Evolutionary conservation across 345 rosid genomes (phyloP).

Genomic region (Adansonia digitata): DNA sequence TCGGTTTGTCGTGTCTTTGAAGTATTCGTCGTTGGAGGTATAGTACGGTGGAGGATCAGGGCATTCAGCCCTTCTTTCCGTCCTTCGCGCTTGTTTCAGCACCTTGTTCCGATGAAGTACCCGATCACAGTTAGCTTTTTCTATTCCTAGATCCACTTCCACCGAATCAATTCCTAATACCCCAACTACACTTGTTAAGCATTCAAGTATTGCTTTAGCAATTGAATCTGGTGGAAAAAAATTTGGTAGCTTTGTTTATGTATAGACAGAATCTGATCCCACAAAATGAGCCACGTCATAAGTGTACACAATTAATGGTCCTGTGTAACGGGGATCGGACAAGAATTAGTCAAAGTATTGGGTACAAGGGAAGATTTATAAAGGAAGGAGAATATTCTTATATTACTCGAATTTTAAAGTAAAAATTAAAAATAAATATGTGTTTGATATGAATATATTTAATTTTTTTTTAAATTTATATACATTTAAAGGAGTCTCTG

Average conservation of each 20-base stretch:
- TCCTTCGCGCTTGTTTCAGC: slow-evolving; percentile 68
- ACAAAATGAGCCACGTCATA: too few species aligned
- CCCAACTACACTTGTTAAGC: too few species aligned
- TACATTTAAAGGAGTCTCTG: too few species aligned
- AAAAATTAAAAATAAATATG: too few species aligned
- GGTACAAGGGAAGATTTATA: background rate
- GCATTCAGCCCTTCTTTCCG: slow-evolving; percentile 82
- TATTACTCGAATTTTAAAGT: too few species aligned
- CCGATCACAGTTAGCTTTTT: slow-evolving; percentile 76
- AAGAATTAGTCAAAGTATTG: background rate
- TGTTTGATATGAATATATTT: too few species aligned
- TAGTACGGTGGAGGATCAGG: slow-evolving; percentile 75
- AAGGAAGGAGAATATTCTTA: too few species aligned
- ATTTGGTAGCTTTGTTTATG: too few species aligned
- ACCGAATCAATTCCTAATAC: slow-evolving; percentile 63
- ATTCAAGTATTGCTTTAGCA: too few species aligned
- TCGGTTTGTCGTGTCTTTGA: slow-evolving; percentile 66
- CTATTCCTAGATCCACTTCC: slow-evolving; percentile 60
- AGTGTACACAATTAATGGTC: too few species aligned
- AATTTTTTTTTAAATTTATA: too few species aligned
- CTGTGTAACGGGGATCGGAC: background rate
- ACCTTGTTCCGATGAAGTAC: slow-evolving; percentile 78
- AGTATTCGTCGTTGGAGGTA: slow-evolving; percentile 56
- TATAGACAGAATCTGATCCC: background rate
- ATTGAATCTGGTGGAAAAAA: too few species aligned